Conservation (phyloP, 495 filamentous ascomycete genomes). For the Aeminium ludgeri region DNA sequence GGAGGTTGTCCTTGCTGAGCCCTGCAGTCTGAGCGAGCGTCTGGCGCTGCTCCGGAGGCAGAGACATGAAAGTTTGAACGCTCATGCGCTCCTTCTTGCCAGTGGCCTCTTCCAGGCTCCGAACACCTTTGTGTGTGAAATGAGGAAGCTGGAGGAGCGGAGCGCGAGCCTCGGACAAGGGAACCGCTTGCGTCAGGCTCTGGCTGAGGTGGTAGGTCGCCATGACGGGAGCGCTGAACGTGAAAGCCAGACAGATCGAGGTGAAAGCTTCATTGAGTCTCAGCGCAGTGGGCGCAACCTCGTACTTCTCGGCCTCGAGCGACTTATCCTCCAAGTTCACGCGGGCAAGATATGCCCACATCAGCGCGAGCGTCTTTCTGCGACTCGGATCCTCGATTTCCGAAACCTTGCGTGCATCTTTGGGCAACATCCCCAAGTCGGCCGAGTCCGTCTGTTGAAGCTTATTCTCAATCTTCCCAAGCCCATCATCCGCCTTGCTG, state of each 20-base stretch:
- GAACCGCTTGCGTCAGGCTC: conserved; percentile 72
- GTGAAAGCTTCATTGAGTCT: conserved; percentile 70
- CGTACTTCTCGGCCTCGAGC: conserved; percentile 59
- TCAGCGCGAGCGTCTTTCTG: conserved; percentile 69
- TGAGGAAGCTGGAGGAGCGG: conserved; percentile 86
- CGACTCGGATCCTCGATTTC: conserved; percentile 52
- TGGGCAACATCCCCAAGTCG: conserved; percentile 39
- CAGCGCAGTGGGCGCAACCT: conserved; percentile 73
- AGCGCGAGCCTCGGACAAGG: conserved; percentile 47
- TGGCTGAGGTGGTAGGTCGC: conserved; percentile 69
- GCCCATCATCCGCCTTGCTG: conserved; percentile 52
- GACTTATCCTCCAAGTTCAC: conserved; percentile 56
- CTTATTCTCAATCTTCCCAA: conserved; percentile 65
- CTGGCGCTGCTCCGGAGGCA: conserved; percentile 57
- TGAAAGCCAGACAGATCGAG: conserved; percentile 73
- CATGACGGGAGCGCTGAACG: conserved; percentile 64
- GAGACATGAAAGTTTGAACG: conserved; percentile 73
- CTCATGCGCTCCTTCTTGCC: conserved; percentile 52
- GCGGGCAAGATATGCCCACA: conserved; percentile 90
- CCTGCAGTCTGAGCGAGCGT: conserved; percentile 49
- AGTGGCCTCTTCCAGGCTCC: conserved; percentile 52
- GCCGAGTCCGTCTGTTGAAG: conserved; percentile 37
- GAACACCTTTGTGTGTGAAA: conserved; percentile 59
- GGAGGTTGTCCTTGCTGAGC: conserved; percentile 60
- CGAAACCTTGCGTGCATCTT: conserved; percentile 51